Evolutionary conservation across 495 filamentous ascomycete genomes (phyloP).

Genomic region (Antarctomyces pellizariae): DNA sequence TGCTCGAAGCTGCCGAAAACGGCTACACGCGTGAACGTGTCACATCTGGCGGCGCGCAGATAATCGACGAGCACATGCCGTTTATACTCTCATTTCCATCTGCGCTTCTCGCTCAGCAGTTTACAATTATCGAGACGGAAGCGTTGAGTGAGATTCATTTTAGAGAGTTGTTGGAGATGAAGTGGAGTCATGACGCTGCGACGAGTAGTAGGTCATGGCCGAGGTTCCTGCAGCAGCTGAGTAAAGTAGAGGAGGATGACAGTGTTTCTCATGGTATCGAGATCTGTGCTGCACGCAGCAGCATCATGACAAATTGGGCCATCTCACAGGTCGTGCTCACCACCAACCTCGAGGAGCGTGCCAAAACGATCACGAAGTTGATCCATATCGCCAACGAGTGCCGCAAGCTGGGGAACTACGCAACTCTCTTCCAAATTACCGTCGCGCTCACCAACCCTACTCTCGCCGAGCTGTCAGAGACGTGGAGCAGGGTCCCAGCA

Average conservation of each 20-base stretch:
- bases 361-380: slow-evolving; percentile 64
- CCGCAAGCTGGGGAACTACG: slow-evolving; percentile 74
- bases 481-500: slow-evolving; percentile 57
- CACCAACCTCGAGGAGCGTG: slow-evolving; percentile 56
- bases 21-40: too few relatives aligned
- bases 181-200: slow-evolving; percentile 51
- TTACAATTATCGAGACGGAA: slow-evolving; percentile 90
- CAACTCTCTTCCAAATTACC: slow-evolving; percentile 86
- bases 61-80: slow-evolving; percentile 71
- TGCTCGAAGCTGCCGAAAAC: too few relatives aligned
- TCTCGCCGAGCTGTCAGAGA: slow-evolving; percentile 46
- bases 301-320: slow-evolving; percentile 94
- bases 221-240: slow-evolving; percentile 69
- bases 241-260: too few relatives aligned
- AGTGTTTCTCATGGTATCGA: slow-evolving; percentile 80
- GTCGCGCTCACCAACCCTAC: slow-evolving; percentile 76
- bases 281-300: slow-evolving; percentile 89
- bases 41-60: too few relatives aligned
- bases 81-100: slow-evolving; percentile 87
- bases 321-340: slow-evolving; percentile 82
- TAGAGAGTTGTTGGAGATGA: slow-evolving; percentile 89
- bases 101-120: slow-evolving; percentile 72
- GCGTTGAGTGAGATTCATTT: slow-evolving; percentile 92
- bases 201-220: slow-evolving; percentile 61
- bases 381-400: slow-evolving; percentile 82